phyloP scores from a whole-genome alignment of 2,329 filamentous ascomycete genomes.

The Apiospora phragmitis region DNA sequence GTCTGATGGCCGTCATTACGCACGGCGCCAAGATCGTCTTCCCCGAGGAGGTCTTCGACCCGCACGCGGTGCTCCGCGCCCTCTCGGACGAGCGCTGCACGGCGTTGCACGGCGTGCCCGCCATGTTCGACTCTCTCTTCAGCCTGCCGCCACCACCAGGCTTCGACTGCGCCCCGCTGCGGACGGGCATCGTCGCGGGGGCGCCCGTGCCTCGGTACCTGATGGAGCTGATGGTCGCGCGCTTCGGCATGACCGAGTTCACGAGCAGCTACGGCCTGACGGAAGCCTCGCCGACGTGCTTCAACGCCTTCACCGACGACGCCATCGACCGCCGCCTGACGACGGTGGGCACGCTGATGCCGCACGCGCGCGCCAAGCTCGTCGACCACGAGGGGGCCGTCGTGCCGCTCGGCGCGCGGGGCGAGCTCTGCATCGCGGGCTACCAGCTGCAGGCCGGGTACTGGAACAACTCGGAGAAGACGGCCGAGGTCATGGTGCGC shows the following conservation, averaged over 20 bases:
- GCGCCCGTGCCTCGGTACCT: constrained; percentile 74
- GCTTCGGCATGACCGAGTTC: constrained; percentile 75
- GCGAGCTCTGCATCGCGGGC: constrained; percentile 76
- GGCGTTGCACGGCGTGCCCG: constrained; percentile 77
- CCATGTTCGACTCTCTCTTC: constrained; percentile 75
- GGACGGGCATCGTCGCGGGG: constrained; percentile 79
- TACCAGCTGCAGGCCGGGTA: constrained; percentile 72
- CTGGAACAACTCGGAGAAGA: constrained; percentile 74
- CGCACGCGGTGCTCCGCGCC: constrained; percentile 63
- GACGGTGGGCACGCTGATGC: constrained; percentile 76
- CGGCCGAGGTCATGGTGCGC: constrained; percentile 57
- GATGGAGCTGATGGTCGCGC: constrained; percentile 70
- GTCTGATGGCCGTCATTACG: constrained; percentile 69
- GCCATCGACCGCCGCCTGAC: constrained; percentile 64
- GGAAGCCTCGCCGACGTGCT: constrained; percentile 77
- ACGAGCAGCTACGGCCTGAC: constrained; percentile 72
- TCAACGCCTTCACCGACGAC: constrained; percentile 77
- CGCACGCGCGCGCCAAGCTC: constrained; percentile 76
- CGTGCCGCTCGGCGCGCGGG: constrained; percentile 66
- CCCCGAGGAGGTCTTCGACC: constrained; percentile 73
- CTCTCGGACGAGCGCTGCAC: constrained; percentile 70
- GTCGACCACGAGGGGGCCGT: constrained; percentile 66
- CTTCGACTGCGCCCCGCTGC: constrained; percentile 53
- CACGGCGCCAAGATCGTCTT: constrained; percentile 78
- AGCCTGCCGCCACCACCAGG: constrained; percentile 41